phyloP scores from a whole-genome alignment of 441 rosid genomes.

The Bocquillonia castaneifolia region DNA sequence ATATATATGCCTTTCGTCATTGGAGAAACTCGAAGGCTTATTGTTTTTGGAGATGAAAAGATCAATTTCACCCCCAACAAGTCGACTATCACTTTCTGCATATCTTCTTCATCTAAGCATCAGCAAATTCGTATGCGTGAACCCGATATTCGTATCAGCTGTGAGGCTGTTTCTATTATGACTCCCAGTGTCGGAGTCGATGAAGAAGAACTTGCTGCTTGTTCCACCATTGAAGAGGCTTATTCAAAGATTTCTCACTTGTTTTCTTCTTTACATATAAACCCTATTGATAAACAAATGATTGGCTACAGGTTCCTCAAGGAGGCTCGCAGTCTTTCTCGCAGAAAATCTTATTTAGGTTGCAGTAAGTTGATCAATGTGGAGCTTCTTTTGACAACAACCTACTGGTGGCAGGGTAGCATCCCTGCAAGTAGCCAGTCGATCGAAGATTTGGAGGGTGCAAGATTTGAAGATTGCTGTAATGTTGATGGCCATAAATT shows the following conservation, averaged over 20 bases:
- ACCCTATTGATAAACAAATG: not conserved
- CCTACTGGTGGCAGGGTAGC: constrained; percentile 18
- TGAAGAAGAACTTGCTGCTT: constrained; percentile 8
- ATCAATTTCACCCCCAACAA: too few species aligned
- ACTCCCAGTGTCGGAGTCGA: not conserved
- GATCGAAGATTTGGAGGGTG: not conserved
- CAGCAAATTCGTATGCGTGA: not conserved
- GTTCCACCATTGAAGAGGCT: not conserved
- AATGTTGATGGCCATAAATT: too few species aligned
- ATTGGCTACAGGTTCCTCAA: constrained; percentile 2
- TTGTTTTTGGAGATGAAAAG: too few species aligned
- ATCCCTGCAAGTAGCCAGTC: not conserved
- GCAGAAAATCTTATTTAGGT: not conserved
- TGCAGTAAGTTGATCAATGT: constrained; percentile 11
- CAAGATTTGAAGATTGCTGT: constrained; percentile 8
- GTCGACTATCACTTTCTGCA: constrained; percentile 2
- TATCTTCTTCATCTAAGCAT: constrained; percentile 1
- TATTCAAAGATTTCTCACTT: constrained; percentile 12
- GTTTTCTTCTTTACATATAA: constrained; percentile 7
- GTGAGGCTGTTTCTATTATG: not conserved
- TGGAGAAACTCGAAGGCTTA: too few species aligned
- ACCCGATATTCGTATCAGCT: not conserved
- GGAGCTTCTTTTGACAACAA: constrained; percentile 1
- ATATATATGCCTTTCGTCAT: too few species aligned
- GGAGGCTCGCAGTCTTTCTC: constrained; percentile 7